Conservation (phyloP, 2,329 filamentous ascomycete species). For the Lasiodiplodia hormozganensis region DNA sequence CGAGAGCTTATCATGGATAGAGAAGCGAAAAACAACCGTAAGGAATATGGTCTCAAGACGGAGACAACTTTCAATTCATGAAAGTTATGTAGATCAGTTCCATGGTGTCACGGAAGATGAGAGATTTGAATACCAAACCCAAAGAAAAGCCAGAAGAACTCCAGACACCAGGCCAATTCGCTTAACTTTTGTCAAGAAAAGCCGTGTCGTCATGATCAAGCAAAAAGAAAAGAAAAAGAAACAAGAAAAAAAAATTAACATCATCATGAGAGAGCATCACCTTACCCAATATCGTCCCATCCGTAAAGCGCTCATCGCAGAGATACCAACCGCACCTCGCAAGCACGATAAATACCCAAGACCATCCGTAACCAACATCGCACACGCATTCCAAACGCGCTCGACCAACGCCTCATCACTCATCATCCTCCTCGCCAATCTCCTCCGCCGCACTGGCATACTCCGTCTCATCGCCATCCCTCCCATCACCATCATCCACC, state of each 20-base stretch:
- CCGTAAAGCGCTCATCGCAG: neutral
- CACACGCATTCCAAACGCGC: neutral
- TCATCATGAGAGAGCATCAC: neutral
- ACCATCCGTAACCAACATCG: neutral
- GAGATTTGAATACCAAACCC: neutral
- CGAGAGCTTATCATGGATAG: no score
- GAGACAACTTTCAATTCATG: neutral
- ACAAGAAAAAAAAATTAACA: no score
- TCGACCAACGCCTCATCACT: neutral
- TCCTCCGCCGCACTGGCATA: slow-evolving; percentile 6
- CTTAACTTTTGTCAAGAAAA: neutral
- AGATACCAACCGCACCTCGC: no score
- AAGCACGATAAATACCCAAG: no score
- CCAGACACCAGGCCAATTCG: neutral
- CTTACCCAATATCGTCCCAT: neutral
- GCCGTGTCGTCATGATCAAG: neutral
- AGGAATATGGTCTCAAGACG: neutral
- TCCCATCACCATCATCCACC: neutral
- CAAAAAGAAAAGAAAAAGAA: neutral
- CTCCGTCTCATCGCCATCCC: neutral
- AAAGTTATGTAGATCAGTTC: neutral
- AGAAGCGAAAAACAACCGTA: no score
- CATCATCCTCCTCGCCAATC: neutral
- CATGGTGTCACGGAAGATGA: neutral
- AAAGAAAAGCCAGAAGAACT: neutral